phyloP scores from a whole-genome alignment of 2,329 filamentous ascomycete species.

The Harringtonia aguacate region DNA sequence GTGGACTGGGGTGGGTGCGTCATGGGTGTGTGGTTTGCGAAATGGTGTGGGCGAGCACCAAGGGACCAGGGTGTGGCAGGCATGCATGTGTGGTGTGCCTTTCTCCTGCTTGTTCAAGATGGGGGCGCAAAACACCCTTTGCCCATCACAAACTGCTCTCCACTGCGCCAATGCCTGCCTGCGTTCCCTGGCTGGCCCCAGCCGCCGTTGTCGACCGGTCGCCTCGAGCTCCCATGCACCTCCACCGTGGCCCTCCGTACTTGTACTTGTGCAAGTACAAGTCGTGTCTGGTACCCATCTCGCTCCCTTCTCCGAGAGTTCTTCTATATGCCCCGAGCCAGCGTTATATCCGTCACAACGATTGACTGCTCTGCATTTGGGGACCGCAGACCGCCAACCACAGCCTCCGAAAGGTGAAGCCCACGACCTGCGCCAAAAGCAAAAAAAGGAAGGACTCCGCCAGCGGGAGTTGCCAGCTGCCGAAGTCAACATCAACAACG shows the following conservation, averaged over 20 bases:
- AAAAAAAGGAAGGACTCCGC: not conserved
- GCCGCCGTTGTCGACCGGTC: not conserved
- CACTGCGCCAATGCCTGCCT: not conserved
- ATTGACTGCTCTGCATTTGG: too few species aligned
- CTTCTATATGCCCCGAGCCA: too few species aligned
- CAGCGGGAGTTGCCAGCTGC: conserved; percentile 1
- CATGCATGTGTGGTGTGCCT: not conserved
- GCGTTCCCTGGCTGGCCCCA: not conserved
- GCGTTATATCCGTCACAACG: too few species aligned
- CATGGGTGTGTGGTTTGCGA: not conserved
- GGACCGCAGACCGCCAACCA: too few species aligned
- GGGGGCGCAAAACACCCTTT: not conserved
- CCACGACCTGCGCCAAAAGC: not conserved
- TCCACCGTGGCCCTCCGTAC: too few species aligned
- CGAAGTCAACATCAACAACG: not conserved
- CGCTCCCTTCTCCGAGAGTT: too few species aligned
- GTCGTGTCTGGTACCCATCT: too few species aligned
- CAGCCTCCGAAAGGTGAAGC: too few species aligned
- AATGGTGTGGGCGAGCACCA: not conserved
- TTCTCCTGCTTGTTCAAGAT: not conserved
- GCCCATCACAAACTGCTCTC: not conserved
- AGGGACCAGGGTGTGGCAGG: not conserved
- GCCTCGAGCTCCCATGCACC: not conserved
- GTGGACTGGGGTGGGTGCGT: not conserved
- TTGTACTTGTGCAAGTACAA: too few species aligned